Evolutionary conservation across 2,329 filamentous ascomycete species (phyloP), one percentile per base, ranked within the genome.

Genomic region (Neopestalotiopsis sp.): DNA sequence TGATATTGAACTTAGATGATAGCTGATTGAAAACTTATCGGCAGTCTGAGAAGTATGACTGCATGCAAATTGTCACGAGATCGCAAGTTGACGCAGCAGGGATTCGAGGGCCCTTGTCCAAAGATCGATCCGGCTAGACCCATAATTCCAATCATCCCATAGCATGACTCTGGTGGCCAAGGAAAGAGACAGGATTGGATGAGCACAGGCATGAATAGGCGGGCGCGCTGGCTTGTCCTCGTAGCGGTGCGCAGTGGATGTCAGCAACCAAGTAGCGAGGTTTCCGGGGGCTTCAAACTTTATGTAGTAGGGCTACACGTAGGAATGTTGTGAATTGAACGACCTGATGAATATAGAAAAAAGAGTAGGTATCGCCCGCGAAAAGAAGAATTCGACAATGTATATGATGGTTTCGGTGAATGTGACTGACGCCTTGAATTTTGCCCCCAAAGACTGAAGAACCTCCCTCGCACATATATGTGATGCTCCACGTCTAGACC

Each of bases 71-170:
- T n/a, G 45, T 56, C 42, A 66, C 63, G 63, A 34, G 63, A 66
- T 49, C 49, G 49, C 30, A 49, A 66, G 14, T 20, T n/a, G 49
- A 66, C 63, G 63, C 63, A 66, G 63, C 63, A 66, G 40, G 63
- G 59, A 45, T 56, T 40, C 42, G 32, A 24, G 49, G 49, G 38
- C 42, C 63, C 40, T 56, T 45, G 45, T 53, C 14, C 34, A 28
- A 28, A 17, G 62, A 53, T 66, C 63, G 28, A 56, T 49, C 49
- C 42, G 49, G 40, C 61, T 64, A 64, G 61, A 20, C 61, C 38
- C 61, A 38, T 20, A 49, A 32, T 45, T 28, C 59, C 30, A 34
- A 62, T 30, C 59, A 40, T 49, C 20, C 30, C 61, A 20, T 64
- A 14, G 61, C 40, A 34, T 49, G 7, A n/a, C 9, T 34, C 13